Percentiles rank a stretch among this genome's conserved stretches.
These are phyloP conservation scores for Yarrowia divulgata DNA, from an alignment of 805 yeast species.

Conservation along the genomic window DNA sequence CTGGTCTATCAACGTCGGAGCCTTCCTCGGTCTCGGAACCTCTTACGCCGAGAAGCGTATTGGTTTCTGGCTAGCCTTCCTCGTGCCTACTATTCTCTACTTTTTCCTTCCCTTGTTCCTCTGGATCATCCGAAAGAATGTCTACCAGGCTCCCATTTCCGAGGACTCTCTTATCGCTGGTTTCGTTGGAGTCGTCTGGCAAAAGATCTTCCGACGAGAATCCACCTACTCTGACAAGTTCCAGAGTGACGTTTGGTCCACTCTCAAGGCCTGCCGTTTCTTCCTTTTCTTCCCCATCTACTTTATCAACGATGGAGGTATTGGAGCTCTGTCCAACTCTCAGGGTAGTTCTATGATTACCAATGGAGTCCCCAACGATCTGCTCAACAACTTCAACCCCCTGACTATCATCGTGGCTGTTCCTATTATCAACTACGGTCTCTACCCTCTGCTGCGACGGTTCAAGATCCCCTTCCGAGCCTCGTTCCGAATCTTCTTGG, in stretches of 20 bases:
- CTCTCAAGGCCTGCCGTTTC: constrained; percentile 5
- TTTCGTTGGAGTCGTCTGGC: constrained; percentile 2
- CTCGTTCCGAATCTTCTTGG: constrained; percentile 7
- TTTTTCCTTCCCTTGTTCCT: constrained; percentile 7
- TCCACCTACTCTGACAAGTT: constrained; percentile 13
- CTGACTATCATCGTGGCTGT: not conserved
- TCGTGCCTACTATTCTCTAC: constrained; percentile 7
- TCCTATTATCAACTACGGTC: not conserved
- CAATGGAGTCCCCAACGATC: constrained; percentile 8
- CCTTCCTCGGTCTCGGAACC: constrained; percentile 11
- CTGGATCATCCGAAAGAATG: not conserved
- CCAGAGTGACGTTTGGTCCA: not conserved
- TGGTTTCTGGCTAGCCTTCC: constrained; percentile 9
- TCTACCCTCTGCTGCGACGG: not conserved
- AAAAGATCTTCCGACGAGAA: not conserved
- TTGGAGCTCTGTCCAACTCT: constrained; percentile 13
- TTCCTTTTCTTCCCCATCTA: constrained; percentile 19
- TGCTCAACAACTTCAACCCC: constrained; percentile 12
- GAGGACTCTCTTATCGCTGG: constrained; percentile 11
- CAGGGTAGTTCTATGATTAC: constrained; percentile 11
- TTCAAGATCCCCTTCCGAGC: constrained; percentile 9
- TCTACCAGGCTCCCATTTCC: constrained; percentile 1
- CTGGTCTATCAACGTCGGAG: constrained; percentile 10
- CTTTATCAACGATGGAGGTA: constrained; percentile 11
- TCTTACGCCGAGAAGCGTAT: constrained; percentile 4